Percentiles rank a stretch among this genome's conserved stretches.
Conservation (phyloP, 495 filamentous ascomycete genomes). For the Xylaria cubensis region DNA sequence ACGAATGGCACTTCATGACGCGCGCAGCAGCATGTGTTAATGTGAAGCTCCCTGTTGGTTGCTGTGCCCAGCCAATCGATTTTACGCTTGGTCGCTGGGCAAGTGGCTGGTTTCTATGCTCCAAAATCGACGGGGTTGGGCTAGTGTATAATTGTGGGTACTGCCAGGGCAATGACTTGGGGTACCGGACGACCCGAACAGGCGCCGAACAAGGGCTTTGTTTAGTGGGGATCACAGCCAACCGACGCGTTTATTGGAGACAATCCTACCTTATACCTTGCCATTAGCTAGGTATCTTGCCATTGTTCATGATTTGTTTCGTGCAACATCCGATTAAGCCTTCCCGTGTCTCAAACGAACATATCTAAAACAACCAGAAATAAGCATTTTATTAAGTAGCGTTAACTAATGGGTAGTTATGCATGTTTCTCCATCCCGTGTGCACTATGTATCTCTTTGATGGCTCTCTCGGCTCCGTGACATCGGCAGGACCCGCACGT, state of each 20-base stretch:
- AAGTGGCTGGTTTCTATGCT: conserved; percentile 26
- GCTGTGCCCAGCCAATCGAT: conserved; percentile 21
- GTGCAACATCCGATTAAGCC: conserved; percentile 11
- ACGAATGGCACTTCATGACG: conserved; percentile 27
- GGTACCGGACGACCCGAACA: conserved; percentile 9
- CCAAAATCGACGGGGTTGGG: conserved; percentile 27
- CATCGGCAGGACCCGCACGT: too few species aligned
- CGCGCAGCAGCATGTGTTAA: conserved; percentile 9
- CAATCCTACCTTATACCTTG: not conserved
- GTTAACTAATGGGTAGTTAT: not conserved
- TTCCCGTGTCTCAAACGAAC: not conserved
- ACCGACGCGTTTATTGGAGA: conserved; percentile 22
- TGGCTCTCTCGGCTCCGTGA: too few species aligned
- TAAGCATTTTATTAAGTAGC: not conserved
- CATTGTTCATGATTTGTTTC: not conserved
- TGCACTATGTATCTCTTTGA: too few species aligned
- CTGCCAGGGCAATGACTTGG: not conserved
- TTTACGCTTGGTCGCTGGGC: not conserved
- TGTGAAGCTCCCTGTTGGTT: conserved; percentile 15
- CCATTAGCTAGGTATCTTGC: not conserved
- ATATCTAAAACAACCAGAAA: not conserved
- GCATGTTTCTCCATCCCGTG: not conserved
- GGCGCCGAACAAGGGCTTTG: conserved; percentile 34
- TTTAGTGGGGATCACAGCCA: conserved; percentile 34
- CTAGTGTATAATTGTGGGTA: conserved; percentile 2